A percentile compares a stretch with the other conserved stretches of the same genome.
Evolutionary conservation across 306 rosid genomes (phyloP).

Genomic region (Citrullus mucosospermus): DNA sequence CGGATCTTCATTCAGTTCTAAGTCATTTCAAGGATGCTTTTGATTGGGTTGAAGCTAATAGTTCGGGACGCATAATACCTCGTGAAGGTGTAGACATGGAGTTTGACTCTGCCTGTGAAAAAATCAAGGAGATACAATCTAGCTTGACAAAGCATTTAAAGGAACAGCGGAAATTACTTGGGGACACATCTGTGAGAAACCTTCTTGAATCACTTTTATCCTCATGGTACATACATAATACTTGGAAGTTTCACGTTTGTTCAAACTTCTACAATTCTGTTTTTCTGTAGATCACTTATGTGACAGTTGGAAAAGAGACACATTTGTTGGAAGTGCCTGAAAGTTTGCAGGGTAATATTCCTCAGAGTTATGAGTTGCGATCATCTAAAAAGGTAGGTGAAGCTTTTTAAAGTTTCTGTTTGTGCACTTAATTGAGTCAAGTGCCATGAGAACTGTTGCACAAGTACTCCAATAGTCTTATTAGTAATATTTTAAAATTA

Average conservation of each 20-base stretch:
- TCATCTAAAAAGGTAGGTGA: constrained; percentile 67
- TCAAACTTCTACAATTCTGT: constrained; percentile 10
- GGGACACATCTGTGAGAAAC: constrained; percentile 47
- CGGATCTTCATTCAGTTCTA: constrained; percentile 38
- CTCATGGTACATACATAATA: background rate
- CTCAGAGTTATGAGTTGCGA: constrained; percentile 60
- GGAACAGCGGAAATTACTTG: constrained; percentile 57
- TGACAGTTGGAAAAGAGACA: constrained; percentile 67
- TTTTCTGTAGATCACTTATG: constrained; percentile 55
- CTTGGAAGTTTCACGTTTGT: background rate
- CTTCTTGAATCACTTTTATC: constrained; percentile 6
- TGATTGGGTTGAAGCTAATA: constrained; percentile 90
- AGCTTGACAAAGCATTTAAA: constrained; percentile 44
- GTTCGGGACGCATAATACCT: constrained; percentile 86
- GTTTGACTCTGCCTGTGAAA: constrained; percentile 71
- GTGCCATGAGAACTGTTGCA: background rate
- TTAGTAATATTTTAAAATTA: background rate
- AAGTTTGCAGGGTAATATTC: constrained; percentile 34
- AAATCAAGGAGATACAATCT: constrained; percentile 48
- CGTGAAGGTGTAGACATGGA: constrained; percentile 69
- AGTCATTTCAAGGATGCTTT: constrained; percentile 81
- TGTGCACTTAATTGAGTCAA: background rate
- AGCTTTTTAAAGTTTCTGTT: background rate
- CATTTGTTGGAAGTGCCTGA: constrained; percentile 90
- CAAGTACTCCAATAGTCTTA: background rate